A percentile compares a stretch with the other conserved stretches of the same genome.
Evolutionary conservation across 495 filamentous ascomycete species (phyloP).

Genomic region (Stereocaulon alpinum): DNA sequence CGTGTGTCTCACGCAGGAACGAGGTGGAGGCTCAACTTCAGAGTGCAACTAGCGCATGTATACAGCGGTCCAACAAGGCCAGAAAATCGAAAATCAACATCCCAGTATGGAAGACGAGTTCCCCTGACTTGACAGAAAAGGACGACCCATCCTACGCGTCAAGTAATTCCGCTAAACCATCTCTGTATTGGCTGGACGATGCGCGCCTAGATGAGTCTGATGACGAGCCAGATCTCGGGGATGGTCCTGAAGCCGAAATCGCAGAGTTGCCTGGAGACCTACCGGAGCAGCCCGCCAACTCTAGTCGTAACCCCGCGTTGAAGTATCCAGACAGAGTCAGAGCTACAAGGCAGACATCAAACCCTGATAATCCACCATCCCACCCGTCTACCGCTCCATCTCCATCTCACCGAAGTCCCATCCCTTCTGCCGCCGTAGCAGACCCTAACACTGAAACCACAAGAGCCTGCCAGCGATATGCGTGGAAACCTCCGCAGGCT

Average conservation of each 20-base stretch:
- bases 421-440: background rate
- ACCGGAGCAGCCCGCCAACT: too few species aligned
- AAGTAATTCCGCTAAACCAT: background rate
- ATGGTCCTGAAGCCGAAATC: background rate
- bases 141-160: background rate
- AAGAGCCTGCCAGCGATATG: background rate
- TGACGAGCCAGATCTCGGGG: background rate
- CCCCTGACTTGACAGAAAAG: background rate
- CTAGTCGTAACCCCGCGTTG: too few species aligned
- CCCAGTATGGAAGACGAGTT: background rate
- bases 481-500: background rate
- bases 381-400: background rate
- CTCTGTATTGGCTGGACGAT: background rate
- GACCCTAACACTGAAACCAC: background rate
- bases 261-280: background rate
- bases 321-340: too few species aligned
- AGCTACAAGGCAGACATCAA: too few species aligned
- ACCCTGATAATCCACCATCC: background rate
- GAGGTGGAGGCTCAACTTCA: background rate
- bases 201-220: background rate
- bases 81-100: background rate
- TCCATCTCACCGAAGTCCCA: background rate
- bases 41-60: background rate
- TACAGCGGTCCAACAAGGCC: background rate
- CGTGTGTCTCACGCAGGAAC: background rate